A percentile compares a stretch with the other conserved stretches of the same genome.
Conservation (phyloP, 2,329 filamentous ascomycete species). For the Diaporthe australafricana region DNA sequence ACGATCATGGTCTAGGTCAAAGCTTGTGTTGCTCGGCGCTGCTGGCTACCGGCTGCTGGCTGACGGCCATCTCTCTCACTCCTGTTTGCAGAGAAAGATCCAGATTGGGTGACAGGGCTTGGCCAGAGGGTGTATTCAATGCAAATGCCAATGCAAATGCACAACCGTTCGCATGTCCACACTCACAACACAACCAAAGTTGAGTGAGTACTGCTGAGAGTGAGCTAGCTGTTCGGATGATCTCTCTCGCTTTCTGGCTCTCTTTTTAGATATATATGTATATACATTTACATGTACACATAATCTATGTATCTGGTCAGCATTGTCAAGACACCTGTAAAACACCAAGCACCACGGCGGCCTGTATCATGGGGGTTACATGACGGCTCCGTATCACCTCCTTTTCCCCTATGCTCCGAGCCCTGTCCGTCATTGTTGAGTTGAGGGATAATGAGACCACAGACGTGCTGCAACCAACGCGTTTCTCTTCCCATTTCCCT, state of each 20-base stretch:
- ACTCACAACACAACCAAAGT: too few relatives aligned
- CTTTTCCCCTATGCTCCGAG: slow-evolving; percentile 1
- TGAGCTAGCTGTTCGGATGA: too few relatives aligned
- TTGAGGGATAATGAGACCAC: slow-evolving; percentile 14
- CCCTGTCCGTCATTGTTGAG: neutral
- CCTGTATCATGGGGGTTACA: neutral
- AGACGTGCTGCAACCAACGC: neutral
- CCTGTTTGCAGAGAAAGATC: neutral
- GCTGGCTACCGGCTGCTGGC: neutral
- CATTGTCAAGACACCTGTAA: neutral
- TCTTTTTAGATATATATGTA: neutral
- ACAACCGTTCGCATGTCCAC: too few relatives aligned
- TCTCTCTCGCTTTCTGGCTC: neutral
- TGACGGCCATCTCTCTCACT: neutral
- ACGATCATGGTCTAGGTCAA: slow-evolving; percentile 22
- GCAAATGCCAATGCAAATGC: neutral
- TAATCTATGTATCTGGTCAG: neutral
- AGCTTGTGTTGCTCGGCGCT: slow-evolving; percentile 17
- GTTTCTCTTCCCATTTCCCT: neutral
- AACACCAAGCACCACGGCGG: neutral
- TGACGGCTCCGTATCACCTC: neutral
- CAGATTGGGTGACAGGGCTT: neutral
- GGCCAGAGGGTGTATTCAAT: neutral
- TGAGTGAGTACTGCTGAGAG: too few relatives aligned
- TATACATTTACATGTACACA: neutral